A percentile compares a stretch with the other conserved stretches of the same genome.
These are phyloP conservation scores for Scutellaria minor DNA, from an alignment of 257 asterid genomes.

Conservation along the genomic window DNA sequence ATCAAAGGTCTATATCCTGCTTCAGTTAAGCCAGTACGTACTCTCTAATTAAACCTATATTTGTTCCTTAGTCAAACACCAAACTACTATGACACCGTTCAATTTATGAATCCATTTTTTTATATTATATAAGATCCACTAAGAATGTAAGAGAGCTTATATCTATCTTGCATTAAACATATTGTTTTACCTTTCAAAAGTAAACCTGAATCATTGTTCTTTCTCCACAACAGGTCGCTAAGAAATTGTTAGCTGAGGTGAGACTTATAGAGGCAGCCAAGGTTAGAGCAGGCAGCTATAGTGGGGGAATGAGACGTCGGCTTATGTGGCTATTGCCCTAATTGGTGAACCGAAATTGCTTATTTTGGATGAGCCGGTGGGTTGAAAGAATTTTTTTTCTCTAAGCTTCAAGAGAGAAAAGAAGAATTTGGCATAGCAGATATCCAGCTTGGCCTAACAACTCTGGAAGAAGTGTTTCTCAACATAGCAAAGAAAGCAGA, in stretches of 20 bases:
- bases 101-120: conserved; percentile 13
- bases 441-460: conserved; percentile 86
- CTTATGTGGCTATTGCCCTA: conserved; percentile 89
- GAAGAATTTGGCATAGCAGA: conserved; percentile 71
- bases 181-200: conserved; percentile 10
- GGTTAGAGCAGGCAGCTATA: conserved; percentile 81
- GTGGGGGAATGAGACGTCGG: conserved; percentile 98
- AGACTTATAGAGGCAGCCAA: conserved; percentile 78
- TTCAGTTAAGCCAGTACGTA: conserved; percentile 58
- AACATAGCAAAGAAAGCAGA: too few relatives aligned
- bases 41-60: conserved; percentile 14
- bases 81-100: conserved; percentile 19
- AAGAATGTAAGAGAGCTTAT: not conserved
- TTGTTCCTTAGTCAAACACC: conserved; percentile 2
- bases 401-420: conserved; percentile 70
- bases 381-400: conserved; percentile 52
- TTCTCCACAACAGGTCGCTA: conserved; percentile 54
- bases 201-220: not conserved
- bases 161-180: too few relatives aligned
- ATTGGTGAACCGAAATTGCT: conserved; percentile 91
- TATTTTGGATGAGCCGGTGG: conserved; percentile 87
- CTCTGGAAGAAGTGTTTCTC: conserved; percentile 91
- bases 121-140: conserved; percentile 8
- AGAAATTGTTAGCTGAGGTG: conserved; percentile 75
- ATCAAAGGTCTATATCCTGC: conserved; percentile 79